Evolutionary conservation across 495 filamentous ascomycete genomes (phyloP).

Genomic region (Aspergillus bertholletiae): DNA sequence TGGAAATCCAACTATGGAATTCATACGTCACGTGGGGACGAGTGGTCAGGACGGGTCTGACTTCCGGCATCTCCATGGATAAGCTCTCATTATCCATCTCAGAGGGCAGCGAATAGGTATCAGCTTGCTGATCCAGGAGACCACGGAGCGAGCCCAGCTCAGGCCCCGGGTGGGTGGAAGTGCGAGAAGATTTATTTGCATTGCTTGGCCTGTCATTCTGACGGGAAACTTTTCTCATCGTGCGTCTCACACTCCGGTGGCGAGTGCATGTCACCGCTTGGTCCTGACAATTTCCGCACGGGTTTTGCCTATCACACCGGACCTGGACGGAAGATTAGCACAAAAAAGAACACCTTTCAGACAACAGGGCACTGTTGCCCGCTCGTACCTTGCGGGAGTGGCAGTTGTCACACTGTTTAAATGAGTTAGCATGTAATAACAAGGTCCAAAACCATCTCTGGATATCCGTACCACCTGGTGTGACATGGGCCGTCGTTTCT

Average conservation of each 20-base stretch:
- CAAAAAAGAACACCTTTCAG: not conserved
- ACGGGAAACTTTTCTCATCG: not conserved
- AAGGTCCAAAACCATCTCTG: not conserved
- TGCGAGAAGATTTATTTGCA: not conserved
- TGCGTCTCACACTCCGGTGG: not conserved
- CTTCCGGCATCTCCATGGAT: not conserved
- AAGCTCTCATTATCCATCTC: not conserved
- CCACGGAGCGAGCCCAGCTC: not conserved
- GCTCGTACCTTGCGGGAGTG: not conserved
- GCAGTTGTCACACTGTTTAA: not conserved
- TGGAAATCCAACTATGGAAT: not conserved
- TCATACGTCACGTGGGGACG: not conserved
- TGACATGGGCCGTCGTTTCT: not conserved
- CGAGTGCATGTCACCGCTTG: not conserved
- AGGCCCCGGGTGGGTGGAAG: not conserved
- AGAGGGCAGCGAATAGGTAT: not conserved
- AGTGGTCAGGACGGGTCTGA: not conserved
- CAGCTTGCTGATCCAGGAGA: not conserved
- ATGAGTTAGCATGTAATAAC: not conserved
- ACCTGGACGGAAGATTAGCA: not conserved
- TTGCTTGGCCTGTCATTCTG: not conserved
- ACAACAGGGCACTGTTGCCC: not conserved
- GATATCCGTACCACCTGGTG: not conserved
- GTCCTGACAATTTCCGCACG: not conserved
- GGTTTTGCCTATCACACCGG: not conserved